Conservation (phyloP, 2,329 filamentous ascomycete species). For the Alternaria gansuensis region DNA sequence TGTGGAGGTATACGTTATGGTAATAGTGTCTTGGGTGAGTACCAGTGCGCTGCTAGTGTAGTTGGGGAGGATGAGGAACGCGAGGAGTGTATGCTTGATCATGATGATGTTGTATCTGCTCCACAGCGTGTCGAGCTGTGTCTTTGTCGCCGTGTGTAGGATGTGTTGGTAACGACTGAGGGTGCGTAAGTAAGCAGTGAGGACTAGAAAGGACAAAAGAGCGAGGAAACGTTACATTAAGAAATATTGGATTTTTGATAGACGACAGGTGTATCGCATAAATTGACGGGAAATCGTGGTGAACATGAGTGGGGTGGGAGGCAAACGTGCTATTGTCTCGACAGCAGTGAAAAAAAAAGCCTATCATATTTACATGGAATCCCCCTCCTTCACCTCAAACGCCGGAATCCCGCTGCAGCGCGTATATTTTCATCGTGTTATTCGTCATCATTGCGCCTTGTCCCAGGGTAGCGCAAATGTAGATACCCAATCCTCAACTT, state of each 20-base stretch:
- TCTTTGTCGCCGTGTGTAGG: not conserved
- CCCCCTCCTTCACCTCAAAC: constrained; percentile 28
- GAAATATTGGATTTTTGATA: too few relatives aligned
- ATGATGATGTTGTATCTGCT: not conserved
- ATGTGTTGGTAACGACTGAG: not conserved
- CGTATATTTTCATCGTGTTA: constrained; percentile 14
- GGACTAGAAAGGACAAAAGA: not conserved
- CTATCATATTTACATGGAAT: constrained; percentile 29
- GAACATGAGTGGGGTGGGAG: constrained; percentile 9
- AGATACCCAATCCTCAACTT: constrained; percentile 55
- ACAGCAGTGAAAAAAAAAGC: constrained; percentile 18
- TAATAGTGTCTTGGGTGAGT: not conserved
- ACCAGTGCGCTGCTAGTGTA: not conserved
- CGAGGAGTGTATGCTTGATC: not conserved
- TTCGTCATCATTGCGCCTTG: constrained; percentile 35
- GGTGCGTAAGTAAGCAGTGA: not conserved
- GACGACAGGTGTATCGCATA: not conserved
- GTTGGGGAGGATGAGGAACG: not conserved
- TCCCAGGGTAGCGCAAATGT: constrained; percentile 55
- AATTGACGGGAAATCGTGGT: constrained; percentile 6
- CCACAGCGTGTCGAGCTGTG: not conserved
- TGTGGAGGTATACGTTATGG: not conserved
- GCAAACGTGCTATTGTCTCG: constrained; percentile 19
- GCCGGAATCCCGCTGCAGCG: constrained; percentile 26
- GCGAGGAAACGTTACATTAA: not conserved